Evolutionary conservation across 345 rosid species (phyloP), one percentile per base, ranked within the genome.

Genomic region (Dipteronia sinensis): DNA sequence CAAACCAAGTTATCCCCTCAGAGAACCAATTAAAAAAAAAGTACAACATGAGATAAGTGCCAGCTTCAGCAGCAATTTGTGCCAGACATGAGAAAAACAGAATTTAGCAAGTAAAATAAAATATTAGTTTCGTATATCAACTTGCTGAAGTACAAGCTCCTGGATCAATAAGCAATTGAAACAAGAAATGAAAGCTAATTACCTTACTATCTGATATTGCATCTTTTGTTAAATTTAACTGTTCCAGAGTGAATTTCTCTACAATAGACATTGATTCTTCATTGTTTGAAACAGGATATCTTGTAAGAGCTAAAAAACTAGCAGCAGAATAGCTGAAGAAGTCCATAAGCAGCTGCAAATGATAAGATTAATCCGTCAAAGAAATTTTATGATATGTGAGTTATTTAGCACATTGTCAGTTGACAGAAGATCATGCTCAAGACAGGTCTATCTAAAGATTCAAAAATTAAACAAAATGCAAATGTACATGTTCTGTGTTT

Each of bases 301-400:
- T 87, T 25, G 86, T 84, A 83, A 87, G 75, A 82, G 94, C 89
- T 77, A 85, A 69, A 78, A 85, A 76, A 76, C 74, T 84, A 65
- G 89, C 84, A 75, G 91, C 89, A 75, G 90, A 91, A 82, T 91
- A 87, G 75, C 78, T 80, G 76, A 94, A 83, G 76, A 81, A 81
- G 53, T 88, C 93, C 78, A 86, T 80, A 81, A 96, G 97, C 72
- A 94, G 88, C 99, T 96, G 98, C 87, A 89, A 58, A 72, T 78
- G 44, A 69, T 66, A 53, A 66, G 19, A 63, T 65, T 17, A 61
- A 66, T 67, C 56, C 11, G 77, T 74, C 80, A 71, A 77, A 65
- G 17, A 13, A 17, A 65, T 66, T 75, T 78, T 72, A 79, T 55
- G 7, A 17, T 15, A 31, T 22, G 65, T 55, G 9, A 71, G n/a